Conservation (phyloP, 2,329 filamentous ascomycete genomes). For the Chrysoporthe austroafricana region DNA sequence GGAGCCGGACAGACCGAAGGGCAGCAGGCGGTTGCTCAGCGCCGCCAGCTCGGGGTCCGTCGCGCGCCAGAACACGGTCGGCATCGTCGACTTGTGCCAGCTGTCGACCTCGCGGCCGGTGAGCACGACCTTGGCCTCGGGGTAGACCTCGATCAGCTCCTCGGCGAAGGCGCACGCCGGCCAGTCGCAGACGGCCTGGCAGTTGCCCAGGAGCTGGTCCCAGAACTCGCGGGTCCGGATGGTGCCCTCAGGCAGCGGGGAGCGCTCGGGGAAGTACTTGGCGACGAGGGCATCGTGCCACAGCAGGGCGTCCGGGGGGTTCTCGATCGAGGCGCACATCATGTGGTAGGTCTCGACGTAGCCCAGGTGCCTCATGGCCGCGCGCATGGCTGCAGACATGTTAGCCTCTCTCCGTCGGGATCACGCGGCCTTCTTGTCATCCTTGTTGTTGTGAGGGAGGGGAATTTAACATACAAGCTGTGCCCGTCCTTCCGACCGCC, state of each 20-base stretch:
- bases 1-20: constrained; percentile 58
- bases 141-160: constrained; percentile 73
- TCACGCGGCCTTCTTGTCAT: too few species aligned
- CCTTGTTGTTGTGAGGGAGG: background rate
- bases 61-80: constrained; percentile 69
- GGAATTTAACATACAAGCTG: constrained; percentile 59
- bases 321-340: constrained; percentile 72
- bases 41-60: constrained; percentile 59
- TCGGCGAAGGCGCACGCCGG: constrained; percentile 69
- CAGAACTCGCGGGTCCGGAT: constrained; percentile 62
- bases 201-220: constrained; percentile 69
- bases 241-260: constrained; percentile 46
- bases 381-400: constrained; percentile 57
- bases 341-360: constrained; percentile 74
- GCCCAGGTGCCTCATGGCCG: constrained; percentile 67
- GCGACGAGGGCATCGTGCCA: constrained; percentile 70
- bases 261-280: constrained; percentile 57
- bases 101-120: constrained; percentile 68
- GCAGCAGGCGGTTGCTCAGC: constrained; percentile 23
- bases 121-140: constrained; percentile 72
- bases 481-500: constrained; percentile 71
- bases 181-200: constrained; percentile 71
- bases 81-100: constrained; percentile 65
- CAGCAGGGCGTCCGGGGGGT: constrained; percentile 67
- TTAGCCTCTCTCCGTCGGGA: background rate